phyloP scores from a whole-genome alignment of 331 rosid genomes.

The Spiraea crenata region DNA sequence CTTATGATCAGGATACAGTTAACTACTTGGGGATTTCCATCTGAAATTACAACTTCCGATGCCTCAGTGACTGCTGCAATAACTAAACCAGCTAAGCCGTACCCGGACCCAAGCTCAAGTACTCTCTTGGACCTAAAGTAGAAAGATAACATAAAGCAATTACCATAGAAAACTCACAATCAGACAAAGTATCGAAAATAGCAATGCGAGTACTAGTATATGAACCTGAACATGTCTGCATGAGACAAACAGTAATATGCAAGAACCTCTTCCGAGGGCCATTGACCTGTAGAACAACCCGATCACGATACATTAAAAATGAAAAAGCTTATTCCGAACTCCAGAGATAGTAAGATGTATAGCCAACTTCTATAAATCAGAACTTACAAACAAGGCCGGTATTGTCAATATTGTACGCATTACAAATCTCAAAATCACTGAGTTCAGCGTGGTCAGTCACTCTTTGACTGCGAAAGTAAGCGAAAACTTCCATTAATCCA shows the following conservation, averaged over 20 bases:
- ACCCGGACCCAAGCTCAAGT: slow-evolving; percentile 92
- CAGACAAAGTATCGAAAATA: slow-evolving; percentile 14
- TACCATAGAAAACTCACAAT: background rate
- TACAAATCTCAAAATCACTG: slow-evolving; percentile 76
- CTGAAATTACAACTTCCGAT: slow-evolving; percentile 75
- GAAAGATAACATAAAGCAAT: slow-evolving; percentile 11
- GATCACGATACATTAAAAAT: background rate
- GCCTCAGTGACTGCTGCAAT: slow-evolving; percentile 78
- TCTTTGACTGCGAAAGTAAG: slow-evolving; percentile 57
- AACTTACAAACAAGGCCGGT: slow-evolving; percentile 93
- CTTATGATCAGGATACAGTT: slow-evolving; percentile 65
- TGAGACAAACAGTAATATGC: slow-evolving; percentile 73
- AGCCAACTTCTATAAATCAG: background rate
- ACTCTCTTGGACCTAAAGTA: slow-evolving; percentile 73
- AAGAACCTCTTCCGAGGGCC: slow-evolving; percentile 99
- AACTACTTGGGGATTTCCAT: slow-evolving; percentile 94
- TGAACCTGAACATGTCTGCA: slow-evolving; percentile 66
- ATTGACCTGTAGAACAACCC: slow-evolving; percentile 60
- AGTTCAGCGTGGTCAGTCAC: slow-evolving; percentile 53
- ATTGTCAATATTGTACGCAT: slow-evolving; percentile 75
- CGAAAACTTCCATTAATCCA: slow-evolving; percentile 10
- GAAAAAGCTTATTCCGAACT: background rate
- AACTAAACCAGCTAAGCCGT: slow-evolving; percentile 89
- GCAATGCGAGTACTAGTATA: background rate
- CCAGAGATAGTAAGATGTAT: background rate